A percentile compares a stretch with the other conserved stretches of the same genome.
phyloP scores from a whole-genome alignment of 2,329 filamentous ascomycete species.

The Intubia oerlemansii region DNA sequence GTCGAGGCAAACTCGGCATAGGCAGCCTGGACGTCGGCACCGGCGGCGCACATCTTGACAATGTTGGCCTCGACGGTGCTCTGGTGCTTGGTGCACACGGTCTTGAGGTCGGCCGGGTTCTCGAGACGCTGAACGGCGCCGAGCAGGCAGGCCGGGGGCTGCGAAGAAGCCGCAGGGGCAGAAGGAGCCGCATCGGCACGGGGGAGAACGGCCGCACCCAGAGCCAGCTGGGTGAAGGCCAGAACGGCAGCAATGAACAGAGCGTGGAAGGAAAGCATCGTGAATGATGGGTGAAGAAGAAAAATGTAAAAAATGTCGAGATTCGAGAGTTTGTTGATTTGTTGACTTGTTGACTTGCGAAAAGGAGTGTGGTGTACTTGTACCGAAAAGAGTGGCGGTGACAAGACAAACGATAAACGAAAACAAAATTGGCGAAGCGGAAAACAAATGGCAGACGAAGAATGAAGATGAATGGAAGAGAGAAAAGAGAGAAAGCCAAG shows the following conservation, averaged over 20 bases:
- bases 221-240: not conserved
- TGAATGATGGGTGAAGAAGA: not conserved
- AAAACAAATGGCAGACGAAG: not conserved
- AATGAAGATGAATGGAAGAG: too few relatives aligned
- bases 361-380: not conserved
- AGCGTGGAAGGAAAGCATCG: constrained; percentile 1
- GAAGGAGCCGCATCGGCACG: too few relatives aligned
- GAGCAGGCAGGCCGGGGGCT: constrained; percentile 5
- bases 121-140: constrained; percentile 4
- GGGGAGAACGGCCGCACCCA: not conserved
- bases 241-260: not conserved
- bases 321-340: too few relatives aligned
- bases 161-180: too few relatives aligned
- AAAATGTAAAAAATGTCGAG: constrained; percentile 1
- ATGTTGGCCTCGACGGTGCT: constrained; percentile 3
- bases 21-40: constrained; percentile 2
- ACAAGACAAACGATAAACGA: not conserved
- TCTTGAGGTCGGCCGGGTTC: constrained; percentile 3
- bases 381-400: constrained; percentile 1
- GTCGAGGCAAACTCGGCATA: constrained; percentile 3
- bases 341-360: too few relatives aligned
- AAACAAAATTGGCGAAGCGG: not conserved
- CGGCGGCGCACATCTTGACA: constrained; percentile 1
- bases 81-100: constrained; percentile 3
- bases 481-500: too few relatives aligned